phyloP scores from a whole-genome alignment of 78 protist species.

The Planoprotostelium fungivorum region DNA sequence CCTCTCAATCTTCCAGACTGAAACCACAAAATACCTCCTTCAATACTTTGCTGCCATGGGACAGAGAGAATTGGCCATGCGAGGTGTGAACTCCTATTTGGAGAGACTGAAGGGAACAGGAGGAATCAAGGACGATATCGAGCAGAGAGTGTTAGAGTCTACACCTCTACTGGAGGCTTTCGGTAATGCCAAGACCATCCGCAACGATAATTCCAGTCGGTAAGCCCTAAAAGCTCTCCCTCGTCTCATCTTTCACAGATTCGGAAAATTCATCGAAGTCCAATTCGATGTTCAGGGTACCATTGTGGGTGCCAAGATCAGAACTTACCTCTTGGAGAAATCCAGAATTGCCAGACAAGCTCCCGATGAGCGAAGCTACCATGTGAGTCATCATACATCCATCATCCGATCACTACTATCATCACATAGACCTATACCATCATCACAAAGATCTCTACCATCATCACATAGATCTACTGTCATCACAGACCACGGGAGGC shows the following conservation, averaged over 20 bases:
- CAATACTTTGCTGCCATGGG: conserved; percentile 75
- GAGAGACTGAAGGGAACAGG: not conserved
- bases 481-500: no score
- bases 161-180: conserved; percentile 90
- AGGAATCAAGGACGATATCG: conserved; percentile 4
- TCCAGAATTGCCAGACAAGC: conserved; percentile 76
- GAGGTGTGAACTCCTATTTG: not conserved
- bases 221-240: conserved; percentile 5
- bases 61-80: conserved; percentile 2
- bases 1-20: no score
- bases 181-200: conserved; percentile 91
- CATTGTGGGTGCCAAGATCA: conserved; percentile 75
- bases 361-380: conserved; percentile 80
- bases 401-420: not conserved
- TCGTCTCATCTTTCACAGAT: conserved; percentile 29
- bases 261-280: conserved; percentile 86
- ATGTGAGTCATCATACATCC: conserved; percentile 70
- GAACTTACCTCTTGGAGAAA: conserved; percentile 78
- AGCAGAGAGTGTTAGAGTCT: conserved; percentile 48
- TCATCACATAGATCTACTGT: no score
- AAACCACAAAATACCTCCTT: conserved; percentile 40
- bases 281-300: conserved; percentile 57
- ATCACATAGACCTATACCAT: no score
- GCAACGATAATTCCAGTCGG: conserved; percentile 89
- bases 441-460: no score